phyloP scores from a whole-genome alignment of 345 rosid species.

The Populus ilicifolia region DNA sequence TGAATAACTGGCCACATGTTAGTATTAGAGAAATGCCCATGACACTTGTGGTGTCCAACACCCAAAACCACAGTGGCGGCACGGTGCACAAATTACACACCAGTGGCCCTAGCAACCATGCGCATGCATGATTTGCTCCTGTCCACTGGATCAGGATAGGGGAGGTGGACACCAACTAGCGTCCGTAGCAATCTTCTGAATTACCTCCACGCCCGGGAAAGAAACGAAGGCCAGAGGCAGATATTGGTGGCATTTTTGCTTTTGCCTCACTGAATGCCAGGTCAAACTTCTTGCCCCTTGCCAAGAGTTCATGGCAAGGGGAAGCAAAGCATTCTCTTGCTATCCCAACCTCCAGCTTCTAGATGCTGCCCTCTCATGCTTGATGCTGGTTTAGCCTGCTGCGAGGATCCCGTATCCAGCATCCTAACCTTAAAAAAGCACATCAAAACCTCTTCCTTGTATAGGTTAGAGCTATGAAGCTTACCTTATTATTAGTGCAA shows the following conservation, averaged over 20 bases:
- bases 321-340: too few relatives aligned
- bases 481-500: too few relatives aligned
- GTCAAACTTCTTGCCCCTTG: too few relatives aligned
- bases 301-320: neutral
- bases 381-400: too few relatives aligned
- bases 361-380: neutral
- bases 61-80: neutral
- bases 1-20: neutral
- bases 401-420: neutral
- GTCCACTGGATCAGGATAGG: too few relatives aligned
- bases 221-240: too few relatives aligned
- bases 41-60: neutral
- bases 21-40: neutral
- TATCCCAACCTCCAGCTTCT: neutral
- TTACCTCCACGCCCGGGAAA: too few relatives aligned
- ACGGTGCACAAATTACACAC: neutral
- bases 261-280: too few relatives aligned
- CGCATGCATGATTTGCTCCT: neutral
- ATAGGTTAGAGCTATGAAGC: too few relatives aligned
- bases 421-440: neutral
- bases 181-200: too few relatives aligned
- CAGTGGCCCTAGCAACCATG: neutral
- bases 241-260: too few relatives aligned
- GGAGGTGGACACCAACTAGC: too few relatives aligned
- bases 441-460: neutral